A percentile compares a stretch with the other conserved stretches of the same genome.
Conservation (phyloP, 352 stramenopile species). For the Phytophthora podocarpi region DNA sequence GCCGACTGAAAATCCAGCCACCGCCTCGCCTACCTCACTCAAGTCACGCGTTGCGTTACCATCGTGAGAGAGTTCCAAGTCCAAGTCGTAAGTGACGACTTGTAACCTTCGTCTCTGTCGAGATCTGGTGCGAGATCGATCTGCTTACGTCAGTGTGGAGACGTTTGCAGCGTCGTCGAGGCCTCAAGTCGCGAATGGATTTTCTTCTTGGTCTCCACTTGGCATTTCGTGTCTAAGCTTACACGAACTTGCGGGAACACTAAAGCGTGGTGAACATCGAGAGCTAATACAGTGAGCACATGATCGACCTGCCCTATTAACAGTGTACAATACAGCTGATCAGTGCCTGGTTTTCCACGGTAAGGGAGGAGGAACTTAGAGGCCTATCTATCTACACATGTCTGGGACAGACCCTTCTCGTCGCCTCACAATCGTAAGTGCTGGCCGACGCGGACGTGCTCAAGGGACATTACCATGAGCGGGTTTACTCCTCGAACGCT, state of each 20-base stretch:
- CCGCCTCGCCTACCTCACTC: too few relatives aligned
- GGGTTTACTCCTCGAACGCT: slow-evolving; percentile 16
- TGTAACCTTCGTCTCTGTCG: slow-evolving; percentile 1
- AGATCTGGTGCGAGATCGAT: slow-evolving; percentile 1
- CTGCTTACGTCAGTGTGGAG: background rate
- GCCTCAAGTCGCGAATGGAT: slow-evolving; percentile 2
- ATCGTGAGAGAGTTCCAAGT: too few relatives aligned
- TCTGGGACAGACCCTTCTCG: slow-evolving; percentile 20
- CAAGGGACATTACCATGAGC: slow-evolving; percentile 10
- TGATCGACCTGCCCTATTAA: slow-evolving; percentile 2
- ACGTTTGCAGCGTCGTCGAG: background rate
- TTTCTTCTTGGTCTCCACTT: slow-evolving; percentile 27
- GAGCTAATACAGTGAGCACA: too few relatives aligned
- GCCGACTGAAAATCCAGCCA: slow-evolving; percentile 14
- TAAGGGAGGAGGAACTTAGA: slow-evolving; percentile 1
- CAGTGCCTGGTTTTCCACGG: background rate
- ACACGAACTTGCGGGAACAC: too few relatives aligned
- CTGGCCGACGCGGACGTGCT: background rate
- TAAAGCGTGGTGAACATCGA: too few relatives aligned
- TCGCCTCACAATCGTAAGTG: slow-evolving; percentile 29
- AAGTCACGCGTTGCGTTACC: too few relatives aligned
- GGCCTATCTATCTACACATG: slow-evolving; percentile 19
- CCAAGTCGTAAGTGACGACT: background rate
- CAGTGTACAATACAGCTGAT: slow-evolving; percentile 10
- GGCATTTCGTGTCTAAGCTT: slow-evolving; percentile 4